These are phyloP conservation scores for Ogataea methanolica DNA, from an alignment of 805 yeast species.

Conservation along the genomic window DNA sequence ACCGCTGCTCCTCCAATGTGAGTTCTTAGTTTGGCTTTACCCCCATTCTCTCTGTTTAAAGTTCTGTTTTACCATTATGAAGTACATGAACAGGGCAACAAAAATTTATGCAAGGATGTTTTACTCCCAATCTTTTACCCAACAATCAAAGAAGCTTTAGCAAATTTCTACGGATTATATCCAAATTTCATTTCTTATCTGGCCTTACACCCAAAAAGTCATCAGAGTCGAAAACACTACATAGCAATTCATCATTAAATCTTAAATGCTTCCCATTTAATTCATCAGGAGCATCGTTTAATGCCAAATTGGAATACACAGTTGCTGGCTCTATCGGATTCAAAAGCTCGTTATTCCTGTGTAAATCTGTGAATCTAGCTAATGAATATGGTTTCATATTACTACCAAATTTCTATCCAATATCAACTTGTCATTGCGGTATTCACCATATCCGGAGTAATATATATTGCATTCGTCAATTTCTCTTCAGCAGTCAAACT, in stretches of 20 bases:
- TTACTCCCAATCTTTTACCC: no score
- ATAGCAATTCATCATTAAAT: slow-evolving; percentile 41
- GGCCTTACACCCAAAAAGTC: not conserved
- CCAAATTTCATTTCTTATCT: no score
- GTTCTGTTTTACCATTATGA: no score
- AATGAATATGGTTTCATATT: slow-evolving; percentile 60
- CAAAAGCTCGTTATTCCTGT: slow-evolving; percentile 51
- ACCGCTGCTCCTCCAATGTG: no score
- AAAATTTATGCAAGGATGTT: no score
- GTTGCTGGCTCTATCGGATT: slow-evolving; percentile 70
- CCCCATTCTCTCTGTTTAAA: no score
- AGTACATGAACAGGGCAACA: no score
- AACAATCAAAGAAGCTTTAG: no score
- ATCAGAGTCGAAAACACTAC: slow-evolving; percentile 2
- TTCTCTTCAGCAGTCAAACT: slow-evolving; percentile 68
- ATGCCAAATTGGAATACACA: slow-evolving; percentile 61
- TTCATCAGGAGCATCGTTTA: slow-evolving; percentile 49
- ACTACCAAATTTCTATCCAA: slow-evolving; percentile 57
- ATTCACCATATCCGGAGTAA: slow-evolving; percentile 95
- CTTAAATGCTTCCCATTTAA: slow-evolving; percentile 68
- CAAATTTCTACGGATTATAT: no score
- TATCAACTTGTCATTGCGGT: slow-evolving; percentile 80
- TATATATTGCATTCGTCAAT: slow-evolving; percentile 50
- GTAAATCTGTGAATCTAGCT: slow-evolving; percentile 60
- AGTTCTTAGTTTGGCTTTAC: no score